Evolutionary conservation across 106 monocot genomes (phyloP).

Genomic region (Allium sativum): DNA sequence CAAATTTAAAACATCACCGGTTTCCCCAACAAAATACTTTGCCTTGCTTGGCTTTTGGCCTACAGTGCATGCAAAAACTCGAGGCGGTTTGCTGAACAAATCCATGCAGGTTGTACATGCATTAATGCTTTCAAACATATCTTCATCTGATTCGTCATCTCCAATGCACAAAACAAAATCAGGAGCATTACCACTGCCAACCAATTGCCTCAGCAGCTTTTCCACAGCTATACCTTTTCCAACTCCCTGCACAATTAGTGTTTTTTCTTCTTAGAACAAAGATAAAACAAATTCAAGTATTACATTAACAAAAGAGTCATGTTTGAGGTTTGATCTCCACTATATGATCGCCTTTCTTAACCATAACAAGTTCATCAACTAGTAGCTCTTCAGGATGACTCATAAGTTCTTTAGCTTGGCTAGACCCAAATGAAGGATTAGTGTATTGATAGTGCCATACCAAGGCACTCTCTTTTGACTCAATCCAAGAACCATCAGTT

Average conservation of each 20-base stretch:
- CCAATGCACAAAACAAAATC: no score
- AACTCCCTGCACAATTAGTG: constrained; percentile 23
- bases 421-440: constrained; percentile 4
- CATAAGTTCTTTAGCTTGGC: constrained; percentile 7
- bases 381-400: constrained; percentile 12
- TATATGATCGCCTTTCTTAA: constrained; percentile 23
- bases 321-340: constrained; percentile 51
- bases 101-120: no score
- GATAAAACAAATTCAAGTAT: no score
- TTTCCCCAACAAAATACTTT: constrained; percentile 2
- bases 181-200: no score
- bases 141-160: constrained; percentile 57
- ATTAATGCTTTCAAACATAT: no score
- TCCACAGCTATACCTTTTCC: constrained; percentile 36
- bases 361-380: constrained; percentile 19
- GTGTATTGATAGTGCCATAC: constrained; percentile 17
- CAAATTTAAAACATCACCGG: neutral
- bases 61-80: no score
- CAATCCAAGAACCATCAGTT: constrained; percentile 17
- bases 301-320: no score
- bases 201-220: no score
- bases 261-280: no score
- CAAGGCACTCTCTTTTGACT: constrained; percentile 17
- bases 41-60: constrained; percentile 8
- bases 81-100: no score